Evolutionary conservation across 768 basidiomycete species (phyloP).

Genomic region (Naematelia aurantialba): DNA sequence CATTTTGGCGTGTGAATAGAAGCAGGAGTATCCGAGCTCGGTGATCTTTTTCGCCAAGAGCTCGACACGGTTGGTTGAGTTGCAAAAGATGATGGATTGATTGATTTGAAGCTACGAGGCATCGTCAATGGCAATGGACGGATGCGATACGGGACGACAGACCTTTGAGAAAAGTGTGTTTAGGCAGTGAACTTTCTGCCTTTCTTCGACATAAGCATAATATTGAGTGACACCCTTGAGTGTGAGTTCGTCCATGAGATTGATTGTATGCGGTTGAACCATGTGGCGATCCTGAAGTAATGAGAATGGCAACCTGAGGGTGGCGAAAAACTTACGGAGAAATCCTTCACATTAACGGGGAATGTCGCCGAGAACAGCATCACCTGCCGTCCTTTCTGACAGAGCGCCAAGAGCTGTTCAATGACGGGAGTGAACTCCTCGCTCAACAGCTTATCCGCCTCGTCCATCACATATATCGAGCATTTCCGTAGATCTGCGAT

Average conservation of each 20-base stretch:
- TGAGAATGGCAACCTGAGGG: neutral
- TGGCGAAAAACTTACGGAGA: slow-evolving; percentile 65
- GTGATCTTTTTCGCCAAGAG: slow-evolving; percentile 99
- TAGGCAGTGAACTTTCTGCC: slow-evolving; percentile 98
- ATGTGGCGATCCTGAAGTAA: slow-evolving; percentile 59
- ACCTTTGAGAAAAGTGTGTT: slow-evolving; percentile 99
- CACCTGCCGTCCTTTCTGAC: slow-evolving; percentile 83
- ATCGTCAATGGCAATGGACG: neutral
- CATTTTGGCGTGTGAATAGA: slow-evolving; percentile 99
- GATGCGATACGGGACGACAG: slow-evolving; percentile 16
- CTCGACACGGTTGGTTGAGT: slow-evolving; percentile 99
- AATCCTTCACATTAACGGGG: slow-evolving; percentile 98
- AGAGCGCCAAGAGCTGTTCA: slow-evolving; percentile 84
- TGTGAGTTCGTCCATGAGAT: slow-evolving; percentile 99
- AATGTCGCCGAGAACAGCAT: slow-evolving; percentile 99
- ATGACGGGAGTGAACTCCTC: slow-evolving; percentile 98
- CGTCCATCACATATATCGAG: slow-evolving; percentile 98
- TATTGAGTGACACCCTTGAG: slow-evolving; percentile 98
- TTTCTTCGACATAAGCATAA: slow-evolving; percentile 98
- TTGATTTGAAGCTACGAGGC: slow-evolving; percentile 89
- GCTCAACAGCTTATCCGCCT: slow-evolving; percentile 94
- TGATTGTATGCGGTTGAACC: slow-evolving; percentile 92
- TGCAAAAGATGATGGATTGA: slow-evolving; percentile 99
- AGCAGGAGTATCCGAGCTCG: slow-evolving; percentile 98
- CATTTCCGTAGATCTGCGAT: slow-evolving; percentile 93